These are phyloP conservation scores for Solanum ossicruentum DNA, from an alignment of 257 asterid species.

Conservation along the genomic window DNA sequence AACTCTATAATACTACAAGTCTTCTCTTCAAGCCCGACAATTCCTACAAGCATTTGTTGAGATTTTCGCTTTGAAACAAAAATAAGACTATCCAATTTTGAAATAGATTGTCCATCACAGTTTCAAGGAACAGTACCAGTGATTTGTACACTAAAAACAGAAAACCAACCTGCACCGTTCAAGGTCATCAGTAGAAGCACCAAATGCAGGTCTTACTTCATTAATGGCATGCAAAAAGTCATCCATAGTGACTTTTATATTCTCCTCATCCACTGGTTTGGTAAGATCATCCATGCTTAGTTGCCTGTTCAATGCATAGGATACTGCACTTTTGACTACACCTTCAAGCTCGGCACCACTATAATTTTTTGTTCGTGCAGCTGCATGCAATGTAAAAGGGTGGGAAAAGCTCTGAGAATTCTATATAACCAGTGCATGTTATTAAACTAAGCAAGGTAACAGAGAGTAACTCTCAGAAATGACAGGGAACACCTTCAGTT, in stretches of 20 bases:
- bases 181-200: slow-evolving; percentile 98
- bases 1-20: not conserved
- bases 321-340: slow-evolving; percentile 96
- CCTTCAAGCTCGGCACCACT: slow-evolving; percentile 99
- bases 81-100: not conserved
- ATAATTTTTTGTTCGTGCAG: slow-evolving; percentile 89
- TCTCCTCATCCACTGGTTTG: slow-evolving; percentile 88
- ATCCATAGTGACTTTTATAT: slow-evolving; percentile 80
- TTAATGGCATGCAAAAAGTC: slow-evolving; percentile 75
- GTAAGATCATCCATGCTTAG: slow-evolving; percentile 87
- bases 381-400: slow-evolving; percentile 32
- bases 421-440: not conserved
- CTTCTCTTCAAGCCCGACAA: not conserved
- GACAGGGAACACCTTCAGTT: not conserved
- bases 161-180: slow-evolving; percentile 83
- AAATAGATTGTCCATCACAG: not conserved
- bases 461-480: not conserved
- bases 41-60: not conserved
- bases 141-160: not conserved
- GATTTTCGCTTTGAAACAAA: not conserved
- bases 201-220: slow-evolving; percentile 92
- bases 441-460: not conserved
- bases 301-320: slow-evolving; percentile 92
- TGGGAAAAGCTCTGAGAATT: not conserved
- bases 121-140: not conserved